A percentile compares a stretch with the other conserved stretches of the same genome.
These are phyloP conservation scores for Gossypium arboreum DNA, from an alignment of 345 rosid genomes.

Conservation along the genomic window DNA sequence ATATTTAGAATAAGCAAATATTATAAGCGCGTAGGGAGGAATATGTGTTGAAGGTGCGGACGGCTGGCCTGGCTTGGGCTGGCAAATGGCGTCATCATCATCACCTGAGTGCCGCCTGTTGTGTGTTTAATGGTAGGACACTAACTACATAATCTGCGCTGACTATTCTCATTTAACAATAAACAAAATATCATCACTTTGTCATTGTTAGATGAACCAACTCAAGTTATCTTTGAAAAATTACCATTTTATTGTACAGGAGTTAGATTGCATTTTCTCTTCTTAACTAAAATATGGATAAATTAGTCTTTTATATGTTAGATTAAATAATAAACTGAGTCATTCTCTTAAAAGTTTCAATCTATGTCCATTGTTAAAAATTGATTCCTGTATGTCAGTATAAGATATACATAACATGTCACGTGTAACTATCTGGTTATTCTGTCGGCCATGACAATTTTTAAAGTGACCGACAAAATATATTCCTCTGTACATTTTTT, in stretches of 20 bases:
- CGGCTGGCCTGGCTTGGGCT: slow-evolving; percentile 1
- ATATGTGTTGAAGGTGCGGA: not conserved
- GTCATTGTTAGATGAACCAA: not conserved
- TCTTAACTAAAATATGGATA: accelerated
- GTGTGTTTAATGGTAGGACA: slow-evolving; percentile 19
- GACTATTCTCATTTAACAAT: slow-evolving; percentile 11
- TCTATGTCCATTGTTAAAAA: accelerated
- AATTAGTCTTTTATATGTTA: too few relatives aligned
- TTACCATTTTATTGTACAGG: too few relatives aligned
- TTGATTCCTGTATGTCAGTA: too few relatives aligned
- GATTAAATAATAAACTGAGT: too few relatives aligned
- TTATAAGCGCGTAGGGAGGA: not conserved
- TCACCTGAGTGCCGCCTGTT: not conserved
- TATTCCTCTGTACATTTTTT: too few relatives aligned
- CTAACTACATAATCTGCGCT: slow-evolving; percentile 13
- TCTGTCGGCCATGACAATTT: accelerated
- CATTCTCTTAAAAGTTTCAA: too few relatives aligned
- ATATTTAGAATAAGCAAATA: too few relatives aligned
- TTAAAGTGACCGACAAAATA: too few relatives aligned
- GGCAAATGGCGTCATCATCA: too few relatives aligned
- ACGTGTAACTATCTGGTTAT: too few relatives aligned
- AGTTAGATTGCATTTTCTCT: too few relatives aligned
- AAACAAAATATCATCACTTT: not conserved
- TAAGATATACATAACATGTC: accelerated
- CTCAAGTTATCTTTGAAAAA: not conserved